phyloP scores from a whole-genome alignment of 768 basidiomycete genomes.

The Boletus rubroflammeus region DNA sequence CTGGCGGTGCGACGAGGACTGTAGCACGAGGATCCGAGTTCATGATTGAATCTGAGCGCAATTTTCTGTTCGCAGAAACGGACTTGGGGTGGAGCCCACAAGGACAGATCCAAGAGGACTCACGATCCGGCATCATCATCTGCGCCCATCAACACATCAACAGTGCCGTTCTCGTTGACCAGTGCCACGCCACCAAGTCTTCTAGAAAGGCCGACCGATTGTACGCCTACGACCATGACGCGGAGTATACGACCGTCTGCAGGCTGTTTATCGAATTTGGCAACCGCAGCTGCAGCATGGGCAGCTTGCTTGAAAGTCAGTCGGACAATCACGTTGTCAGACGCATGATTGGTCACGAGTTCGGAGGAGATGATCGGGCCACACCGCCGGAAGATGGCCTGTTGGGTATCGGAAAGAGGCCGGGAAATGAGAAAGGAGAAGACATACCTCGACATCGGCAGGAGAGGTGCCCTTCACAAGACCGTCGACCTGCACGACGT shows the following conservation, averaged over 20 bases:
- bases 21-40: slow-evolving; percentile 58
- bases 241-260: slow-evolving; percentile 76
- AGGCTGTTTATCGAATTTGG: slow-evolving; percentile 74
- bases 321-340: slow-evolving; percentile 53
- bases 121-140: slow-evolving; percentile 51
- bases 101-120: slow-evolving; percentile 4
- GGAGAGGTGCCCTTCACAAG: slow-evolving; percentile 74
- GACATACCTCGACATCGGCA: slow-evolving; percentile 62
- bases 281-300: slow-evolving; percentile 63
- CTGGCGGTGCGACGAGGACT: slow-evolving; percentile 66
- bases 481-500: slow-evolving; percentile 72
- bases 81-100: neutral
- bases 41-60: slow-evolving; percentile 79
- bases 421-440: neutral
- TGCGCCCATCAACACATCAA: slow-evolving; percentile 55
- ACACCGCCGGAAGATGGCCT: slow-evolving; percentile 79
- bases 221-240: slow-evolving; percentile 59
- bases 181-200: slow-evolving; percentile 55
- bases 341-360: slow-evolving; percentile 11
- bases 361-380: slow-evolving; percentile 54
- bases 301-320: slow-evolving; percentile 66
- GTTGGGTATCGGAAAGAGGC: slow-evolving; percentile 2
- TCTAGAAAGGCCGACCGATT: slow-evolving; percentile 52
- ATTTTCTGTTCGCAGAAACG: slow-evolving; percentile 51
- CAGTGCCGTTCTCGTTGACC: slow-evolving; percentile 36